Conservation (phyloP, 2,329 filamentous ascomycete genomes). For the Daldinia sp. region DNA sequence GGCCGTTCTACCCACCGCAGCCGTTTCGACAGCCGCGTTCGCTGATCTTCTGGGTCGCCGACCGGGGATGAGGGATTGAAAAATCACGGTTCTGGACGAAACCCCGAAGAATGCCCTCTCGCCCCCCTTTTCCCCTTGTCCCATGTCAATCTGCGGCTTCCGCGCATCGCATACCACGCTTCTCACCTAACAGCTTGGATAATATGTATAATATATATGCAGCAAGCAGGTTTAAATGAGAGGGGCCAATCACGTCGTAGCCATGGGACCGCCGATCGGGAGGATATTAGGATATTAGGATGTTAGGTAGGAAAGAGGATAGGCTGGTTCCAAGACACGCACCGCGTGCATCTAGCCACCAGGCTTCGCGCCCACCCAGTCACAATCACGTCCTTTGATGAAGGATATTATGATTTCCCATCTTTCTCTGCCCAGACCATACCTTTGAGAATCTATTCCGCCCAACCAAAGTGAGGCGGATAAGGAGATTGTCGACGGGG, state of each 20-base stretch:
- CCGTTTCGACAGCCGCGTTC: conserved; percentile 36
- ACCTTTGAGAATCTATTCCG: conserved; percentile 4
- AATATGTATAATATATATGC: conserved; percentile 18
- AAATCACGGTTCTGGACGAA: conserved; percentile 32
- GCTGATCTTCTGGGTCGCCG: conserved; percentile 34
- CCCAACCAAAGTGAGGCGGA: conserved; percentile 32
- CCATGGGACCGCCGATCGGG: conserved; percentile 27
- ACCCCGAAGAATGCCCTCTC: conserved; percentile 19
- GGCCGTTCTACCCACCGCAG: conserved; percentile 36
- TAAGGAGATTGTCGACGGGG: conserved; percentile 20
- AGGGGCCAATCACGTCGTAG: conserved; percentile 20
- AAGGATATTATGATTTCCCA: conserved; percentile 20
- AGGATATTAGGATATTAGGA: conserved; percentile 8
- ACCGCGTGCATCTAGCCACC: conserved; percentile 30
- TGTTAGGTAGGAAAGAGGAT: neutral
- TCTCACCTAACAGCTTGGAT: conserved; percentile 4
- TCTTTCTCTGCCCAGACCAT: conserved; percentile 22
- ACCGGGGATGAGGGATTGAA: conserved; percentile 23
- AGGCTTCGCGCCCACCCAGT: conserved; percentile 10
- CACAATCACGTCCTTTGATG: conserved; percentile 21
- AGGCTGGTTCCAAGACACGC: conserved; percentile 32
- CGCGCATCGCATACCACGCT: conserved; percentile 11
- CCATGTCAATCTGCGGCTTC: conserved; percentile 12
- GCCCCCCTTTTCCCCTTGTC: conserved; percentile 1
- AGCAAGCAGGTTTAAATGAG: conserved; percentile 2